Conservation (phyloP, 768 basidiomycete species). For the Mycena venus region DNA sequence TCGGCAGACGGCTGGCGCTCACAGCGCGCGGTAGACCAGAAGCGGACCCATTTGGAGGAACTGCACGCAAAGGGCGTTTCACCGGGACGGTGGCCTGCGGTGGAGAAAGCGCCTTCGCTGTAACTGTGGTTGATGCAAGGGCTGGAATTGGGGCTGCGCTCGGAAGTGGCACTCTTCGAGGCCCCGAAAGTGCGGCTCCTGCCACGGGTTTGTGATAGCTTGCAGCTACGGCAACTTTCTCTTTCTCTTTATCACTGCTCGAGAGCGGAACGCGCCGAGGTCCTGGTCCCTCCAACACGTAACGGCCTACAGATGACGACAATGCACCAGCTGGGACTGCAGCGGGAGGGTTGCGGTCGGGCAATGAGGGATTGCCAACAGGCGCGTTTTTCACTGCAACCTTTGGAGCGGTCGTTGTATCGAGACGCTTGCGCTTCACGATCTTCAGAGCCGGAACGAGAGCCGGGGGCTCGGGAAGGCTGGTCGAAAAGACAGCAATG, state of each 20-base stretch:
- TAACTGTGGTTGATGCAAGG: background rate
- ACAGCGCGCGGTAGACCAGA: conserved; percentile 26
- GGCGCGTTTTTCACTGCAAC: background rate
- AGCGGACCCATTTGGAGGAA: conserved; percentile 16
- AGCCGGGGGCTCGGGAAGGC: conserved; percentile 45
- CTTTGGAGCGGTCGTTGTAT: conserved; percentile 24
- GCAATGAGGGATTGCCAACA: background rate
- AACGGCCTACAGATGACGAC: conserved; percentile 5
- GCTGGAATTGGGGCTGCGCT: background rate
- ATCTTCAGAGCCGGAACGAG: conserved; percentile 61
- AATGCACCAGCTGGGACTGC: background rate
- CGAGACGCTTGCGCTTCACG: conserved; percentile 54
- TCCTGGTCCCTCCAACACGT: conserved; percentile 40
- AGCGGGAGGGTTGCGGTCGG: background rate
- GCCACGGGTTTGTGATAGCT: background rate
- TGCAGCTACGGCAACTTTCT: background rate
- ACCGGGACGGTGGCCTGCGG: background rate
- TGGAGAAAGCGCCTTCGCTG: conserved; percentile 14
- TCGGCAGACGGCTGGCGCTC: conserved; percentile 29
- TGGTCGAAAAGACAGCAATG: conserved; percentile 22
- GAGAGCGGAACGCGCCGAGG: conserved; percentile 52
- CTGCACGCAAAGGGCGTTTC: conserved; percentile 29
- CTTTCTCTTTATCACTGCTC: conserved; percentile 5
- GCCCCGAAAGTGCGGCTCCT: conserved; percentile 12
- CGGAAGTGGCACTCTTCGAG: conserved; percentile 25